Conservation (phyloP, 1,139 yeast species). For the Taphrina populina region DNA sequence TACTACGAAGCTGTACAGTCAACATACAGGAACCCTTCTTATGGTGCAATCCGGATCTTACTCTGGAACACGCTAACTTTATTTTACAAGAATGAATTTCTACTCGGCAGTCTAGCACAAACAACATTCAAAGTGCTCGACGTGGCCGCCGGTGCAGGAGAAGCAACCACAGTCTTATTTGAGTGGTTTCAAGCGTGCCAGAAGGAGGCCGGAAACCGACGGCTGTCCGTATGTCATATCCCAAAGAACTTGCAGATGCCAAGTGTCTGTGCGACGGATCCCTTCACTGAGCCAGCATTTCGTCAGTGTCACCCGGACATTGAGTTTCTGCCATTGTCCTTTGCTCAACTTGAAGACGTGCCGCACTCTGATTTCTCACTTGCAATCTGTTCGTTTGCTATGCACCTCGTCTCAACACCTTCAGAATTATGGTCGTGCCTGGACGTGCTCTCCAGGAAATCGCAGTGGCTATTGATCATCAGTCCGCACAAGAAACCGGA, state of each 20-base stretch:
- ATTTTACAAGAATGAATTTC: constrained; percentile 16
- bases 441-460: constrained; percentile 29
- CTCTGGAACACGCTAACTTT: constrained; percentile 32
- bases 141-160: constrained; percentile 35
- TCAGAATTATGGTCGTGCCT: constrained; percentile 32
- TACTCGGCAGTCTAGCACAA: background rate
- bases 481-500: constrained; percentile 34
- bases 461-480: constrained; percentile 33
- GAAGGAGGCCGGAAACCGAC: background rate
- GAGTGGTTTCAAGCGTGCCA: constrained; percentile 33
- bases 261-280: constrained; percentile 29
- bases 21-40: constrained; percentile 32
- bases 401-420: constrained; percentile 27
- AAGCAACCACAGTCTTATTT: constrained; percentile 28
- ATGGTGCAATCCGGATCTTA: constrained; percentile 28
- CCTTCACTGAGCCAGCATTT: constrained; percentile 35
- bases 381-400: constrained; percentile 31
- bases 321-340: constrained; percentile 21
- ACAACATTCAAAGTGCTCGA: constrained; percentile 27
- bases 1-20: constrained; percentile 31
- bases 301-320: constrained; percentile 27
- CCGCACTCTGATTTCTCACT: constrained; percentile 15
- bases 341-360: constrained; percentile 18
- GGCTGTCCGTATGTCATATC: constrained; percentile 16
- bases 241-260: background rate